Conservation (phyloP, 768 basidiomycete genomes). For the Mrakia frigida region DNA sequence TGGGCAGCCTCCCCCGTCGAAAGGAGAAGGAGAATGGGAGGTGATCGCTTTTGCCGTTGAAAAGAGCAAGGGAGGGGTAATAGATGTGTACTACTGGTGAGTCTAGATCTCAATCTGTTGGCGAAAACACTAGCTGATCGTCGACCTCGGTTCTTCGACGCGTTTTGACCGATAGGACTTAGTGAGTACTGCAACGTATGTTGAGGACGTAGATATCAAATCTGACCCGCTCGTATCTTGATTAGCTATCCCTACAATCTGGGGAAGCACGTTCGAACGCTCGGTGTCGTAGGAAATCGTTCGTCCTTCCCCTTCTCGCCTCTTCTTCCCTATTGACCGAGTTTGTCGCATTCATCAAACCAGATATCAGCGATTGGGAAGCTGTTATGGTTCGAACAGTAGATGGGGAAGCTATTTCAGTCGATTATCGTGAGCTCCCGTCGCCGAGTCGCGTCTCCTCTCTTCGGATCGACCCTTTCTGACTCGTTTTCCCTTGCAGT, state of each 20-base stretch:
- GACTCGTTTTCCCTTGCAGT: not conserved
- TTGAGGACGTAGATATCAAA: not conserved
- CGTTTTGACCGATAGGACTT: not conserved
- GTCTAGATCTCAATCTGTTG: not conserved
- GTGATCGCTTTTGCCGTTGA: not conserved
- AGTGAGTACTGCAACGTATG: not conserved
- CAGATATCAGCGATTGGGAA: conserved; percentile 26
- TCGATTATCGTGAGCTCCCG: conserved; percentile 16
- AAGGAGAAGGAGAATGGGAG: conserved; percentile 6
- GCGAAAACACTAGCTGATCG: not conserved
- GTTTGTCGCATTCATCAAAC: not conserved
- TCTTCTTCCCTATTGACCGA: not conserved
- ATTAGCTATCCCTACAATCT: conserved; percentile 12
- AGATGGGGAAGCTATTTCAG: conserved; percentile 2
- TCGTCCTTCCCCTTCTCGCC: not conserved
- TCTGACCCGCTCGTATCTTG: not conserved
- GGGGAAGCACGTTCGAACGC: not conserved
- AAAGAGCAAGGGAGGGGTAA: conserved; percentile 3
- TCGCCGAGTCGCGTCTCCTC: not conserved
- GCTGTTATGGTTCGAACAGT: conserved; percentile 17
- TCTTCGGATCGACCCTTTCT: not conserved
- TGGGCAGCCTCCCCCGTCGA: not conserved
- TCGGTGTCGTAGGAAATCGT: conserved; percentile 11
- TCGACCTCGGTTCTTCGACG: too few relatives aligned
- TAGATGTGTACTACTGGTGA: conserved; percentile 21